phyloP scores from a whole-genome alignment of 2,329 filamentous ascomycete species.

The Epichloe sibirici region DNA sequence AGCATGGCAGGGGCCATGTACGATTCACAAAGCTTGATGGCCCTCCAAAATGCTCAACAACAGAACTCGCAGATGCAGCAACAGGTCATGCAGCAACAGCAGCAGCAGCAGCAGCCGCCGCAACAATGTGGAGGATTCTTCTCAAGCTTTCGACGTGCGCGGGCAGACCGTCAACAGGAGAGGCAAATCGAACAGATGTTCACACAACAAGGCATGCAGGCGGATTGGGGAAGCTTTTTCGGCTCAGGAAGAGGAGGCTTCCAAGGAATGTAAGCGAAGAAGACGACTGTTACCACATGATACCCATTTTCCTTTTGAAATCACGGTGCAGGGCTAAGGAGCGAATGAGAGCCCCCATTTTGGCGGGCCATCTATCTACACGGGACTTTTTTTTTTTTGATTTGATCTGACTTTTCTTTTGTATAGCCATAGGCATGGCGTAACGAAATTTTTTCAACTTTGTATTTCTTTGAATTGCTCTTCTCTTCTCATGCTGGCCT shows the following conservation, averaged over 20 bases:
- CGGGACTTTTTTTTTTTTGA: not conserved
- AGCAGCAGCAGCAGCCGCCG: conserved; percentile 14
- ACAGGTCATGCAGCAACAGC: conserved; percentile 14
- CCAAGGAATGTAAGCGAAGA: conserved; percentile 28
- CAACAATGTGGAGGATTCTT: conserved; percentile 18
- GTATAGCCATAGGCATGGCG: not conserved
- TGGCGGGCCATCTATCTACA: not conserved
- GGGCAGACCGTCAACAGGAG: conserved; percentile 19
- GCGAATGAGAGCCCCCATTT: not conserved
- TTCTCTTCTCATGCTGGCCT: not conserved
- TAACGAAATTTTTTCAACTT: not conserved
- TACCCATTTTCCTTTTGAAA: conserved; percentile 23
- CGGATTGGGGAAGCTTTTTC: conserved; percentile 36
- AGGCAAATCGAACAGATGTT: conserved; percentile 38
- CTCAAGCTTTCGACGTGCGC: conserved; percentile 14
- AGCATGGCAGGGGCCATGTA: conserved; percentile 33
- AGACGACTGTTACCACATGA: conserved; percentile 16
- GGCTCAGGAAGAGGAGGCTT: conserved; percentile 30
- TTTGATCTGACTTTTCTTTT: not conserved
- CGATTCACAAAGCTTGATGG: conserved; percentile 29
- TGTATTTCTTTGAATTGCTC: not conserved
- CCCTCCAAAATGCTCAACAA: conserved; percentile 21
- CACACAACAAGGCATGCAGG: conserved; percentile 32
- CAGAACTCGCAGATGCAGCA: conserved; percentile 4
- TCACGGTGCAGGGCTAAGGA: conserved; percentile 1